phyloP scores from a whole-genome alignment of 495 filamentous ascomycete genomes.

The Antarctomyces pellizariae region DNA sequence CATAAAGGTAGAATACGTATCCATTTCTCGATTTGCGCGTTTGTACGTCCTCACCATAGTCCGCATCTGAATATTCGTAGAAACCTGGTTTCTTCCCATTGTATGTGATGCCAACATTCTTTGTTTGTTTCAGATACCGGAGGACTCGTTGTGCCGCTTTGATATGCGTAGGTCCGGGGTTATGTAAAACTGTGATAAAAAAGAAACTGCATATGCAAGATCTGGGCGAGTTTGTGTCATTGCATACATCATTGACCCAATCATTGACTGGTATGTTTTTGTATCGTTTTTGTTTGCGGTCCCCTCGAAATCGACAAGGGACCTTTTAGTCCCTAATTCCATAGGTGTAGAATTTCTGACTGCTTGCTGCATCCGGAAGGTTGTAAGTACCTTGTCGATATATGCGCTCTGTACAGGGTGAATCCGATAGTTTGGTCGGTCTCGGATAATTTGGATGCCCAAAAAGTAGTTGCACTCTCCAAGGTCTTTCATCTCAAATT shows the following conservation, averaged over 20 bases:
- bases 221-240: constrained; percentile 7
- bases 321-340: constrained; percentile 4
- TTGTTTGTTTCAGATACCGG: constrained; percentile 8
- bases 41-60: constrained; percentile 4
- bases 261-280: constrained; percentile 5
- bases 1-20: constrained; percentile 4
- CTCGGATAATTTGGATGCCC: constrained; percentile 6
- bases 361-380: constrained; percentile 3
- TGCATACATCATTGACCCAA: constrained; percentile 8
- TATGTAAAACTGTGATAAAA: constrained; percentile 3
- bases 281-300: constrained; percentile 1
- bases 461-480: constrained; percentile 7
- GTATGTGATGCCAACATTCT: constrained; percentile 6
- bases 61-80: constrained; percentile 2
- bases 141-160: constrained; percentile 5
- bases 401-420: constrained; percentile 7
- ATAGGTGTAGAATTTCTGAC: constrained; percentile 6
- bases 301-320: constrained; percentile 4
- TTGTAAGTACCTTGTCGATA: constrained; percentile 6
- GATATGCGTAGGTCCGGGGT: constrained; percentile 5
- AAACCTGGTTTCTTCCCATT: constrained; percentile 1
- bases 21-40: constrained; percentile 4
- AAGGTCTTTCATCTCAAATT: constrained; percentile 10
- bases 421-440: constrained; percentile 3
- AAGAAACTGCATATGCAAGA: constrained; percentile 7